phyloP scores from a whole-genome alignment of 768 basidiomycete genomes.

The Boletus rufocinnamomeus region DNA sequence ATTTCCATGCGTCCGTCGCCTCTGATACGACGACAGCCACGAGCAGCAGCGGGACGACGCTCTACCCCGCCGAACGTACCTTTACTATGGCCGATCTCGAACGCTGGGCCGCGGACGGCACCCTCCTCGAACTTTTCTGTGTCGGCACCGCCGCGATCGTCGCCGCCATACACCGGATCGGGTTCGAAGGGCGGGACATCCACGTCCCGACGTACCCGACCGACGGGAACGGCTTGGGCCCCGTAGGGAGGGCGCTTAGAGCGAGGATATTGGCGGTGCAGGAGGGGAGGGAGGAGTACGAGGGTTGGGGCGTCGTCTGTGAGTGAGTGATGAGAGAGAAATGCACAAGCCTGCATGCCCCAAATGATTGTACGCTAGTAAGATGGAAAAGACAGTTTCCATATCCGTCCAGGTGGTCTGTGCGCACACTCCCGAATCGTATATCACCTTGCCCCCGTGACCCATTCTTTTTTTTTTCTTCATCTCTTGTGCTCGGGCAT shows the following conservation, averaged over 20 bases:
- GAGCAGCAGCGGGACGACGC: slow-evolving; percentile 16
- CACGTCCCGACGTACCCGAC: slow-evolving; percentile 54
- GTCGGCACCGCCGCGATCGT: slow-evolving; percentile 85
- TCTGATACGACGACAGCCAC: neutral
- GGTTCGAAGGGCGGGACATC: slow-evolving; percentile 66
- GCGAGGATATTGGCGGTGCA: slow-evolving; percentile 77
- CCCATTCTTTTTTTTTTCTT: too few species aligned
- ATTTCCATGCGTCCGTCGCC: slow-evolving; percentile 33
- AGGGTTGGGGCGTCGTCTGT: slow-evolving; percentile 77
- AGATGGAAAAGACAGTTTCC: neutral
- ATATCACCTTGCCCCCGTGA: too few species aligned
- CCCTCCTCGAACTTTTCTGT: slow-evolving; percentile 80
- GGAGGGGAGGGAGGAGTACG: slow-evolving; percentile 61
- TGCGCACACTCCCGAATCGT: neutral
- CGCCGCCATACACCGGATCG: slow-evolving; percentile 70
- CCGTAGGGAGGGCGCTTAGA: slow-evolving; percentile 69
- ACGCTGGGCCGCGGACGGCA: slow-evolving; percentile 55
- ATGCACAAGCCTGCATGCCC: too few species aligned
- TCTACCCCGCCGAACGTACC: slow-evolving; percentile 55
- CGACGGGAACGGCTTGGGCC: slow-evolving; percentile 43
- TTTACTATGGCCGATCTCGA: slow-evolving; percentile 65
- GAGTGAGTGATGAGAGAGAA: too few species aligned
- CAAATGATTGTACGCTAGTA: too few species aligned
- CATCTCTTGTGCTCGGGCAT: too few species aligned
- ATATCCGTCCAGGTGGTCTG: neutral